phyloP scores from a whole-genome alignment of 805 yeast genomes.

The Jamesozyma piceae region DNA sequence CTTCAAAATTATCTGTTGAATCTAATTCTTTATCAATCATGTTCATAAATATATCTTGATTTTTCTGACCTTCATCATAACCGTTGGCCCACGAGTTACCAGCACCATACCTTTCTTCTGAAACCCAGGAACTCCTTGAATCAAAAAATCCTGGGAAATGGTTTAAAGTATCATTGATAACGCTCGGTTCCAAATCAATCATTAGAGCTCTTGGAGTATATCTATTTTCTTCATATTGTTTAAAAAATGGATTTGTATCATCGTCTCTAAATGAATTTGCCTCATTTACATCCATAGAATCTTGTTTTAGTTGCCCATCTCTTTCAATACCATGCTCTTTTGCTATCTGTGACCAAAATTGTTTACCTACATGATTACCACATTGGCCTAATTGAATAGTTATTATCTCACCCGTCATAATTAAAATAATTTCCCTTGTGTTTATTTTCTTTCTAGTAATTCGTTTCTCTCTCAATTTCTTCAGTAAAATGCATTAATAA shows the following conservation, averaged over 20 bases:
- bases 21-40: conserved; percentile 86
- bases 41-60: conserved; percentile 67
- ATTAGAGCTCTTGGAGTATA: conserved; percentile 84
- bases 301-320: conserved; percentile 27
- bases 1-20: conserved; percentile 79
- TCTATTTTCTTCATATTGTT: conserved; percentile 59
- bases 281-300: conserved; percentile 3
- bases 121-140: conserved; percentile 69
- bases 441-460: too few relatives aligned
- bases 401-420: conserved; percentile 53
- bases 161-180: conserved; percentile 53
- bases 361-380: conserved; percentile 90
- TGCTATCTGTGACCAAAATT: conserved; percentile 86
- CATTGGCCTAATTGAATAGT: conserved; percentile 77
- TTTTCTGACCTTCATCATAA: conserved; percentile 58
- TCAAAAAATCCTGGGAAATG: conserved; percentile 59
- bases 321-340: conserved; percentile 69
- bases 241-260: conserved; percentile 76
- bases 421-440: too few relatives aligned
- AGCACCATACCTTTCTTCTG: conserved; percentile 84
- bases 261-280: conserved; percentile 40
- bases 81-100: conserved; percentile 97
- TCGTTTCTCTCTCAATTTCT: background rate
- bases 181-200: conserved; percentile 86
- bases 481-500: too few relatives aligned